Conservation (phyloP, 169 alveolate genomes). For the Cystoisospora suis region DNA sequence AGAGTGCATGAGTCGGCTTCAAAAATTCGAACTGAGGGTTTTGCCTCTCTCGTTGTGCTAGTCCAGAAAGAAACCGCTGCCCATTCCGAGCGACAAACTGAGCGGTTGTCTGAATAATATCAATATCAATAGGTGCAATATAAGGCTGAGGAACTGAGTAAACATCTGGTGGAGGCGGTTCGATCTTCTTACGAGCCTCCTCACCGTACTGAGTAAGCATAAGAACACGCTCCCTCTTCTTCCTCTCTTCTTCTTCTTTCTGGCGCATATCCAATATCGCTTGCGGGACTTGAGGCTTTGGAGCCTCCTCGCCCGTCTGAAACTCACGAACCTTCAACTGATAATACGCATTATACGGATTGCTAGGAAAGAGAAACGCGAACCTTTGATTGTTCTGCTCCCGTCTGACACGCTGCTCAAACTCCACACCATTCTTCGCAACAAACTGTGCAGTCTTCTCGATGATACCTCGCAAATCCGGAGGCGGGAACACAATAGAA, state of each 20-base stretch:
- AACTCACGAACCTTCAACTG: constrained; percentile 82
- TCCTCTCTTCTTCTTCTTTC: constrained; percentile 71
- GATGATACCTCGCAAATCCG: constrained; percentile 82
- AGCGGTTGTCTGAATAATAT: constrained; percentile 94
- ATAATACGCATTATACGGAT: constrained; percentile 86
- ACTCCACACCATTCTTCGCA: constrained; percentile 89
- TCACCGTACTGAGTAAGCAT: constrained; percentile 77
- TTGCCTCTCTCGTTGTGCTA: constrained; percentile 85
- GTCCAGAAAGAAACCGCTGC: constrained; percentile 91
- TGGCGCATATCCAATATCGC: constrained; percentile 77
- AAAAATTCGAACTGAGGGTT: constrained; percentile 94
- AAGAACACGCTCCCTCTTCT: constrained; percentile 71
- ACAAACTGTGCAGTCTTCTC: constrained; percentile 92
- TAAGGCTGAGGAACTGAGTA: constrained; percentile 62
- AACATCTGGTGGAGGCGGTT: constrained; percentile 74
- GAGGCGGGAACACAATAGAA: constrained; percentile 86
- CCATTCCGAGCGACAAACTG: constrained; percentile 97
- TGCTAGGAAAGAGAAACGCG: constrained; percentile 80
- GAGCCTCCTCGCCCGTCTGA: constrained; percentile 73
- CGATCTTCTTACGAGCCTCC: constrained; percentile 62
- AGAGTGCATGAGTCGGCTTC: constrained; percentile 94
- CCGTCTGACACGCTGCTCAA: constrained; percentile 82
- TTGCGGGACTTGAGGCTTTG: constrained; percentile 80
- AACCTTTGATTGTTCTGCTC: constrained; percentile 81
- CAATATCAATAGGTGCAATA: constrained; percentile 83